phyloP scores from a whole-genome alignment of 352 stramenopile genomes.

The Phytophthora ohioensis region DNA sequence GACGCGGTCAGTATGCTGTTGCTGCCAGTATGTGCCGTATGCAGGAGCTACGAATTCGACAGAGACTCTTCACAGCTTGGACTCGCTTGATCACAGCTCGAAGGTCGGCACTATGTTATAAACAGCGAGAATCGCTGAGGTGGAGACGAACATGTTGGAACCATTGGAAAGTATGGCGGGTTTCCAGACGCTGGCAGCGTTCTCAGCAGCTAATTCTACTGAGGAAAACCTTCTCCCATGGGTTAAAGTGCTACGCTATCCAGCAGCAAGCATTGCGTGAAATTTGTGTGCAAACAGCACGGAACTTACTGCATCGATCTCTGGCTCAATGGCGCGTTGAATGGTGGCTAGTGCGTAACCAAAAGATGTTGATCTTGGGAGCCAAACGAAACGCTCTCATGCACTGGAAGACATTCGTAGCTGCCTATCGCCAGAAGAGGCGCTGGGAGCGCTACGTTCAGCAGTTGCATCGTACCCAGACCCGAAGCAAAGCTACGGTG shows the following conservation, averaged over 20 bases:
- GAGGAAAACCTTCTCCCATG: slow-evolving; percentile 19
- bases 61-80: slow-evolving; percentile 30
- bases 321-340: slow-evolving; percentile 35
- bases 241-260: slow-evolving; percentile 28
- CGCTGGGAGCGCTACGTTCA: slow-evolving; percentile 36
- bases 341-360: slow-evolving; percentile 28
- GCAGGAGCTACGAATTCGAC: slow-evolving; percentile 23
- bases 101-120: slow-evolving; percentile 2
- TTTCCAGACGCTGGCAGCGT: slow-evolving; percentile 28
- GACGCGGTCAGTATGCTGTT: slow-evolving; percentile 21
- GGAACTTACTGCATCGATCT: slow-evolving; percentile 21
- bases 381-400: slow-evolving; percentile 19
- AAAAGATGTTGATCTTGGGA: slow-evolving; percentile 18
- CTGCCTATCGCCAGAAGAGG: slow-evolving; percentile 38
- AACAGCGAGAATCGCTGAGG: slow-evolving; percentile 8
- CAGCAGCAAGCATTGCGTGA: slow-evolving; percentile 39
- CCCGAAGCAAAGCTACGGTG: slow-evolving; percentile 4
- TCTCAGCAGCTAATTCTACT: slow-evolving; percentile 14
- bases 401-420: slow-evolving; percentile 29
- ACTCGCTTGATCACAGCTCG: background rate
- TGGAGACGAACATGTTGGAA: slow-evolving; percentile 31
- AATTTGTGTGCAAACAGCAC: slow-evolving; percentile 18
- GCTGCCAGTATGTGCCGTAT: slow-evolving; percentile 28
- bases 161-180: slow-evolving; percentile 37
- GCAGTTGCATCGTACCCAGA: slow-evolving; percentile 39